Conservation (phyloP, 73 alveolate genomes). For the Diophrys appendiculata region DNA sequence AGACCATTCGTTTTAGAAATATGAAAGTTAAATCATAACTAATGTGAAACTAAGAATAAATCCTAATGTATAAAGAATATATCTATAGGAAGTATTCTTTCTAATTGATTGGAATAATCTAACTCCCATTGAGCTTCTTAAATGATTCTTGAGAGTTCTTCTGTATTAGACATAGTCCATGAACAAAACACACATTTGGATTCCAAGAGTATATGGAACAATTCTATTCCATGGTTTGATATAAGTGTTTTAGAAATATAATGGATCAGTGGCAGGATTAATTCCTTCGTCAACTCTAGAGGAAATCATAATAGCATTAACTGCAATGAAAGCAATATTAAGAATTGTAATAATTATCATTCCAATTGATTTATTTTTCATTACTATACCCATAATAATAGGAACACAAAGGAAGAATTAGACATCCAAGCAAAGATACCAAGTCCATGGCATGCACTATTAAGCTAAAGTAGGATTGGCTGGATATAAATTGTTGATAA, state of each 20-base stretch:
- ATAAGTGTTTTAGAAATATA: constrained; percentile 8
- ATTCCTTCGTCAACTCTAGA: neutral
- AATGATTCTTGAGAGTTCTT: neutral
- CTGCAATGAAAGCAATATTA: neutral
- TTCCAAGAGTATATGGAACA: constrained; percentile 21
- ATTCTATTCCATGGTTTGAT: constrained; percentile 30
- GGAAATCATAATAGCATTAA: constrained; percentile 4
- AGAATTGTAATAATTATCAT: constrained; percentile 16
- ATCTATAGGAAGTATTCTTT: neutral
- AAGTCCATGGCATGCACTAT: constrained; percentile 61
- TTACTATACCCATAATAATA: neutral
- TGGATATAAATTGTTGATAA: constrained; percentile 68
- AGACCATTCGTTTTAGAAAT: constrained; percentile 7
- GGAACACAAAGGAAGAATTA: constrained; percentile 23
- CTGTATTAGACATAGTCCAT: neutral
- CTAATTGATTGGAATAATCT: neutral
- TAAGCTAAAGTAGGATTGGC: constrained; percentile 13
- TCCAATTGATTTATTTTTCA: neutral
- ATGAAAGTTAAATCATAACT: neutral
- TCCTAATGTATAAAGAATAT: neutral
- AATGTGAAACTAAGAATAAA: constrained; percentile 2
- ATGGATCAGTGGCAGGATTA: constrained; percentile 4
- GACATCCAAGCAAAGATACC: constrained; percentile 47
- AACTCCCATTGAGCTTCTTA: neutral
- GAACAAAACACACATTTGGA: constrained; percentile 8